Evolutionary conservation across 2,329 filamentous ascomycete genomes (phyloP), one percentile per base, ranked within the genome.

Genomic region (Ascochyta koolunga): DNA sequence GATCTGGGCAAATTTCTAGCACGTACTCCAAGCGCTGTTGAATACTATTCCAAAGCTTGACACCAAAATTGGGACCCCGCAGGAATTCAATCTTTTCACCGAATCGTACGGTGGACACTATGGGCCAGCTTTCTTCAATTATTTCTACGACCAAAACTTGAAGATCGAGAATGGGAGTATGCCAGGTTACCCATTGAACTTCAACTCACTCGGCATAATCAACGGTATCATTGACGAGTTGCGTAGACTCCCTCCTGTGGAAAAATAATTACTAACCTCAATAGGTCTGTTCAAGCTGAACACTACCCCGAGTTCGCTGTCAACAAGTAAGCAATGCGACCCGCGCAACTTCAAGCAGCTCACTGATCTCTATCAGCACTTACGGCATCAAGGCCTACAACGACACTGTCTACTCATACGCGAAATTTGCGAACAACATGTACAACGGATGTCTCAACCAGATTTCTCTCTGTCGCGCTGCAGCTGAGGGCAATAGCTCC

Each of bases 381-480:
- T 86, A 85, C 53, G 81, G 80, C 33, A 83, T 84, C 62, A 78
- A 78, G 56, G 70, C 75, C 0, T 75, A 84, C 61, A 86, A 86
- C 58, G 80, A 86, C 19, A 84, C 82, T 2, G 79, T 85, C 4
- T 85, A 86, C 68, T 78, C 80, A 50, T 85, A 83, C 61, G 82
- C 82, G 71, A 83, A 82, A 54, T 83, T 84, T 38, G 81, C 82
- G n/a, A 77, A 78, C 48, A 71, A 72, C 53, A 75, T 82, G 75
- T 59, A 71, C 44, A 59, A 56, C 49, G 82, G 82, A 19, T 84
- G 82, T 58, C 74, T 80, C 35, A 76, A 68, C 15, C 69, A 76
- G 51, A 81, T 89, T 50, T 67, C 73, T 2, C 61, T 74, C 41
- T 90, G 87, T 67, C 76, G 80, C n/a, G 63, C 71, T 2, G 53